Base-by-base conservation (phyloP, 768 basidiomycete species). In the Phanerodontia chrysosporium region DNA sequence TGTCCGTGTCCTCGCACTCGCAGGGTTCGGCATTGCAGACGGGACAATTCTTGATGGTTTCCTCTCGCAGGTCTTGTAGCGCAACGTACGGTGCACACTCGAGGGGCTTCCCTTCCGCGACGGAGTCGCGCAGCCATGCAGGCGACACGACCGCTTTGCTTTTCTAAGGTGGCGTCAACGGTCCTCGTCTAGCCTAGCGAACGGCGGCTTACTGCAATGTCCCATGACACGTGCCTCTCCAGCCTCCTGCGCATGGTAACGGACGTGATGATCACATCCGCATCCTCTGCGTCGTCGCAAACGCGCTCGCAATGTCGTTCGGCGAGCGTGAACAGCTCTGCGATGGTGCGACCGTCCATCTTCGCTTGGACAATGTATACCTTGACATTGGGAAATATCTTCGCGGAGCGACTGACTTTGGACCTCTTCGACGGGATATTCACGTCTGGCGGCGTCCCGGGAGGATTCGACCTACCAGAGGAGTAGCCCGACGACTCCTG, bases 101-200 rank as follows among this genome's bases (percentile, higher is more conserved):
- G 2, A 84, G 71, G 0, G 75, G 65, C 16, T 65, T 72, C 0
- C 78, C 75, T 45, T 75, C 71, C 25, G 70, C 66, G 18, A 83
- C 71, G 2, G 86, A 88, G 58, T 87, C 80, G 30, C 70, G 76
- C 18, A 92, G 77, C 90, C 90, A 92, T 30, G 82, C 74, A 0
- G 89, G 87, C 1, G 80, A 85, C 12, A 92, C 88, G 24, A 91
- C 79, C 0, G 80, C 75, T 65, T 87, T 91, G 32, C 76, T 75
- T 74, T 78, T 81, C 87, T 90, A 35, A 45, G 61, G 32, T 53
- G 16, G 42, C 24, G 49, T 45, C 28, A 22, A 39, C 16, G 22
- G 1, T 14, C 28, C 4, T 32, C 13, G 29, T 32, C 35, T 18
- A 44, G 6, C 18, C 16, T 9, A 21, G 6, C 7, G 18, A 16